Conservation (phyloP, 352 stramenopile species). For the Phytophthora aleatoria region DNA sequence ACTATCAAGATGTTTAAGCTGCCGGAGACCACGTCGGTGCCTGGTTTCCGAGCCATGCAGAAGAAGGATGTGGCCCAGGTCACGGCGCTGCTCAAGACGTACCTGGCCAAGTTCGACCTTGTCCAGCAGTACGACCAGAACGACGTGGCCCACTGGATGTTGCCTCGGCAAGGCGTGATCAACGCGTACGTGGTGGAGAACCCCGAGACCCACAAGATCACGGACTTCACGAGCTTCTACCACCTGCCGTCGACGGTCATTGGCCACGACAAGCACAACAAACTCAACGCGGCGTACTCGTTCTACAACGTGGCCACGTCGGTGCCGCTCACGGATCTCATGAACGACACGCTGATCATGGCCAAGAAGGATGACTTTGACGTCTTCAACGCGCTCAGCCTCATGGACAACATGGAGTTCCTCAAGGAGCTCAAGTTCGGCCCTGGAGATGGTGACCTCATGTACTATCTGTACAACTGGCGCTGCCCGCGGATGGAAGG, state of each 20-base stretch:
- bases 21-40: conserved; percentile 46
- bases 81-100: conserved; percentile 58
- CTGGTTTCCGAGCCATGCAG: conserved; percentile 70
- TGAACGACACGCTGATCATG: conserved; percentile 64
- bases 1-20: conserved; percentile 95
- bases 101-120: conserved; percentile 84
- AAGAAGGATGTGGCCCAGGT: conserved; percentile 69
- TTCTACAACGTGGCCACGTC: conserved; percentile 96
- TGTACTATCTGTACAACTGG: conserved; percentile 87
- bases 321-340: conserved; percentile 51
- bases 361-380: conserved; percentile 66
- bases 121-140: conserved; percentile 90
- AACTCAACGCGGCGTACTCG: conserved; percentile 97
- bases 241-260: conserved; percentile 98
- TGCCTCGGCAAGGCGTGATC: conserved; percentile 95
- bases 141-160: conserved; percentile 97
- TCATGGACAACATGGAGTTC: conserved; percentile 78
- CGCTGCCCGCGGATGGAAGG: conserved; percentile 62
- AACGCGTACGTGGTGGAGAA: conserved; percentile 94
- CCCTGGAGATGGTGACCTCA: conserved; percentile 59
- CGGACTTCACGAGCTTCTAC: conserved; percentile 98
- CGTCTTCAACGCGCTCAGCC: conserved; percentile 72
- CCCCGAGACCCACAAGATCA: conserved; percentile 81
- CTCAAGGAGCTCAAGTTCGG: conserved; percentile 67
- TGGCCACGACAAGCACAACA: conserved; percentile 94